Conservation (phyloP, 2,329 filamentous ascomycete genomes). For the Colletotrichum horii region DNA sequence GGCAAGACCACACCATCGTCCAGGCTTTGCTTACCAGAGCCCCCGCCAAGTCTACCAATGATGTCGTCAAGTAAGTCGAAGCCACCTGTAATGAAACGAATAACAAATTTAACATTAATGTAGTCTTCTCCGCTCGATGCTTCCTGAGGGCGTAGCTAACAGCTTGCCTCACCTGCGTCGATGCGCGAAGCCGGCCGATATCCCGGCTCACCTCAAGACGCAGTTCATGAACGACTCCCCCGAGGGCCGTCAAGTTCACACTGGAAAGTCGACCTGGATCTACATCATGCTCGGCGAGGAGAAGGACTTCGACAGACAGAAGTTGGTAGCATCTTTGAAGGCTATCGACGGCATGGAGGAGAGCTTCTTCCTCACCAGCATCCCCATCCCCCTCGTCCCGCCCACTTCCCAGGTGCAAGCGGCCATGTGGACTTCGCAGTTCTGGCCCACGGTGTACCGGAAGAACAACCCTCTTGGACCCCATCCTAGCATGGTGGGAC, state of each 20-base stretch:
- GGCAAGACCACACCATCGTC: conserved; percentile 62
- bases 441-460: conserved; percentile 86
- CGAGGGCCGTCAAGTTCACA: conserved; percentile 60
- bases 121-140: conserved; percentile 51
- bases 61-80: conserved; percentile 70
- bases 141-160: conserved; percentile 66
- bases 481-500: conserved; percentile 75
- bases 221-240: conserved; percentile 65
- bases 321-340: conserved; percentile 54
- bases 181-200: conserved; percentile 73
- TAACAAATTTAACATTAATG: conserved; percentile 28
- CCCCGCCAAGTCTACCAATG: conserved; percentile 74
- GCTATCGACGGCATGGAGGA: conserved; percentile 56
- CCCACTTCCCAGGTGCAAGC: conserved; percentile 80
- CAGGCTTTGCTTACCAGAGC: conserved; percentile 75
- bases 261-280: conserved; percentile 64
- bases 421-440: conserved; percentile 73
- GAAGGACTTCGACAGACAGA: conserved; percentile 56
- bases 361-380: conserved; percentile 61
- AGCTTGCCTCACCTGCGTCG: conserved; percentile 75
- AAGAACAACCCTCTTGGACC: conserved; percentile 88
- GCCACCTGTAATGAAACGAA: conserved; percentile 2
- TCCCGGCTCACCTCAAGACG: conserved; percentile 69
- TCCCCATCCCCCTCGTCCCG: conserved; percentile 74
- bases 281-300: conserved; percentile 62